Conservation (phyloP, 163 green algal genomes). For the Scenedesmus sp. region DNA sequence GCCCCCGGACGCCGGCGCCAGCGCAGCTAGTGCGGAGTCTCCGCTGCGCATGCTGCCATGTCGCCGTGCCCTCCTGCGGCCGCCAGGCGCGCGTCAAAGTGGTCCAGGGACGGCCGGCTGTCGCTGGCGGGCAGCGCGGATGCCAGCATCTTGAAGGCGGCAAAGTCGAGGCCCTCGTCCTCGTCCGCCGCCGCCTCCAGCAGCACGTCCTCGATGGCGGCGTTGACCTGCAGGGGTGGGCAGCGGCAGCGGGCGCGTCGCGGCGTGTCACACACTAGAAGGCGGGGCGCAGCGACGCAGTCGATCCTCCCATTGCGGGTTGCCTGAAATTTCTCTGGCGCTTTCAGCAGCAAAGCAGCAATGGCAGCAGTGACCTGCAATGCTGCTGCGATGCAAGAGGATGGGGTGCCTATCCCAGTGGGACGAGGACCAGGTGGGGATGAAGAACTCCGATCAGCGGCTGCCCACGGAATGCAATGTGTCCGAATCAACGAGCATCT, state of each 20-base stretch:
- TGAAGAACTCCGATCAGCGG: too few species aligned
- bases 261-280: not conserved
- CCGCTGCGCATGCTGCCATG: not conserved
- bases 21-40: not conserved
- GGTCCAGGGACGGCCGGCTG: not conserved
- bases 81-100: slow-evolving; percentile 47
- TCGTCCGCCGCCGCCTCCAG: slow-evolving; percentile 54
- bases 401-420: too few species aligned
- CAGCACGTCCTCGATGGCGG: slow-evolving; percentile 55
- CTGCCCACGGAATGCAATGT: too few species aligned
- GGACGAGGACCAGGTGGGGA: too few species aligned
- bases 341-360: too few species aligned
- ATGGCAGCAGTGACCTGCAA: slow-evolving; percentile 36
- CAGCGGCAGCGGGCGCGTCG: not conserved
- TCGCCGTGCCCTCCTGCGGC: not conserved
- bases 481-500: too few species aligned
- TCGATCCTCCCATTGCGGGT: too few species aligned
- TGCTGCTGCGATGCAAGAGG: too few species aligned
- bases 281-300: too few species aligned
- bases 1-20: not conserved
- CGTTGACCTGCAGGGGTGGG: slow-evolving; percentile 24
- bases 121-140: not conserved
- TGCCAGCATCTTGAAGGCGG: slow-evolving; percentile 39
- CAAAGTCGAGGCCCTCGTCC: slow-evolving; percentile 59
- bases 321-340: too few species aligned